A percentile compares a stretch with the other conserved stretches of the same genome.
phyloP scores from a whole-genome alignment of 2,329 filamentous ascomycete species.

The Penicillium capsulatum region DNA sequence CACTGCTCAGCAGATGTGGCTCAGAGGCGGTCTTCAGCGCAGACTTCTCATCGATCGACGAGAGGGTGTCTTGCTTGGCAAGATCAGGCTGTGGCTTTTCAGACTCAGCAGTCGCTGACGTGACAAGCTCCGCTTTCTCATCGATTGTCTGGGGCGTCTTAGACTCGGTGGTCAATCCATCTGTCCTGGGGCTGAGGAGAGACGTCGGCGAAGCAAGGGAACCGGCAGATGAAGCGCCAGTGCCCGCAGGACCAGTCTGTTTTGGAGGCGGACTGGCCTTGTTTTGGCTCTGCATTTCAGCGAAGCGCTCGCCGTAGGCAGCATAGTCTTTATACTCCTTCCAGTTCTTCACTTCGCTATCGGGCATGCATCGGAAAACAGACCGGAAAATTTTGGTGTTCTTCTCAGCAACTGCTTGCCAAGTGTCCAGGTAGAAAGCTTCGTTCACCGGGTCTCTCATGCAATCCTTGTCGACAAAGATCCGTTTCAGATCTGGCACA shows the following conservation, averaged over 20 bases:
- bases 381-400: constrained; percentile 92
- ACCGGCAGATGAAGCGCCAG: constrained; percentile 24
- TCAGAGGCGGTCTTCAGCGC: constrained; percentile 29
- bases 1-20: constrained; percentile 21
- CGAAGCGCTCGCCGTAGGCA: constrained; percentile 73
- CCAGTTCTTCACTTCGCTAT: constrained; percentile 91
- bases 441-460: constrained; percentile 87
- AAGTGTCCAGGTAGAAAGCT: constrained; percentile 79
- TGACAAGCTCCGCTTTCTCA: constrained; percentile 35
- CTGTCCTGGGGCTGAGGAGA: constrained; percentile 26
- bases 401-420: constrained; percentile 82
- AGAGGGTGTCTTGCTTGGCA: constrained; percentile 29
- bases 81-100: constrained; percentile 33
- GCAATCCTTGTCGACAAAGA: constrained; percentile 78
- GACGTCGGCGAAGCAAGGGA: constrained; percentile 25
- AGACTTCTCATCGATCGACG: constrained; percentile 44
- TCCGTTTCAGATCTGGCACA: constrained; percentile 64
- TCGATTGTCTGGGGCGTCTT: constrained; percentile 30
- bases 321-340: constrained; percentile 83
- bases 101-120: constrained; percentile 29
- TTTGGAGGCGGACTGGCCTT: constrained; percentile 45
- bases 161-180: constrained; percentile 28
- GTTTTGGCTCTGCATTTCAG: constrained; percentile 57
- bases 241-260: constrained; percentile 39
- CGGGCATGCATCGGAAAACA: constrained; percentile 95